Conservation (phyloP, 192 early-diverging fungal genomes). For the Podila clonocystis region DNA sequence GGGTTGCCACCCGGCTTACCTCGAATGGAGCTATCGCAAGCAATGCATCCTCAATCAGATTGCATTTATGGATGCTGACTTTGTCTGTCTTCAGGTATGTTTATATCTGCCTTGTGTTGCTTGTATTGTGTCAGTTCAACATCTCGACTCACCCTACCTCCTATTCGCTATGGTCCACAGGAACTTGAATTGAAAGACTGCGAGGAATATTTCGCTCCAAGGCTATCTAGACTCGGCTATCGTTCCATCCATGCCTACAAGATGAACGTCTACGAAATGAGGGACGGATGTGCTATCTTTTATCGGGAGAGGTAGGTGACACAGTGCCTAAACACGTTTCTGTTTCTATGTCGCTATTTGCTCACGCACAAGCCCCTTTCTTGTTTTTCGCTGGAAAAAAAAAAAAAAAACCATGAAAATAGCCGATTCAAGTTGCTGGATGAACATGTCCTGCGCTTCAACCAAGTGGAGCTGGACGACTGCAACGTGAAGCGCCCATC, state of each 20-base stretch:
- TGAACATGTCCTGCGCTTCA: slow-evolving; percentile 39
- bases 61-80: slow-evolving; percentile 42
- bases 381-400: not conserved
- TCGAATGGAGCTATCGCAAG: slow-evolving; percentile 46
- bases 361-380: slow-evolving; percentile 21
- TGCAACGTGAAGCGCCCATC: slow-evolving; percentile 29
- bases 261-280: slow-evolving; percentile 50
- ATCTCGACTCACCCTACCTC: not conserved
- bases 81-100: slow-evolving; percentile 43
- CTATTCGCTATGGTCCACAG: slow-evolving; percentile 1
- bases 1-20: slow-evolving; percentile 26
- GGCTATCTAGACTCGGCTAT: slow-evolving; percentile 35
- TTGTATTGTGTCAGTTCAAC: not conserved
- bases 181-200: slow-evolving; percentile 44
- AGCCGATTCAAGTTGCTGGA: slow-evolving; percentile 41
- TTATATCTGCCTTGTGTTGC: not conserved
- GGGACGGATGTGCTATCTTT: slow-evolving; percentile 50
- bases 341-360: slow-evolving; percentile 8
- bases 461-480: slow-evolving; percentile 46
- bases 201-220: slow-evolving; percentile 41
- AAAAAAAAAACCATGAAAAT: slow-evolving; percentile 5
- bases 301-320: slow-evolving; percentile 40
- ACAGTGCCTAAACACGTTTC: slow-evolving; percentile 13
- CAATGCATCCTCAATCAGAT: slow-evolving; percentile 44
- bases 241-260: slow-evolving; percentile 45